Percentiles rank a stretch among this genome's conserved stretches.
Conservation (phyloP, 768 basidiomycete genomes). For the Phanerodontia chrysosporium region DNA sequence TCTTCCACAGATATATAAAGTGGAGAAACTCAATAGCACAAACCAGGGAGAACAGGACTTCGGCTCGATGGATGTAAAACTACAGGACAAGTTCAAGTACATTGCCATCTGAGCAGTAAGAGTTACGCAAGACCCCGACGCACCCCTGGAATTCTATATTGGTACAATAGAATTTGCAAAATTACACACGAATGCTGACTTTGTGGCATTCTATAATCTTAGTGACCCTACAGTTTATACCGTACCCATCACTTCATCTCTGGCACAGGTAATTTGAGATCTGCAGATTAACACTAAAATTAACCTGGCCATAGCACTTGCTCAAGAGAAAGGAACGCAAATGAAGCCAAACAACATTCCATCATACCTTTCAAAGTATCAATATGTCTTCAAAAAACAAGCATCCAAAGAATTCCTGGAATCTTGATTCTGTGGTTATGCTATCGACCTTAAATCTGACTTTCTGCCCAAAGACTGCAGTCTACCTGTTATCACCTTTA, state of each 20-base stretch:
- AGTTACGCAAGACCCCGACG: neutral
- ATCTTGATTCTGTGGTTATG: slow-evolving; percentile 14
- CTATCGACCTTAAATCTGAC: slow-evolving; percentile 13
- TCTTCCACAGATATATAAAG: neutral
- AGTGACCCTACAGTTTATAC: neutral
- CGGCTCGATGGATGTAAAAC: neutral
- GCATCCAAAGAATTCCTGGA: slow-evolving; percentile 8
- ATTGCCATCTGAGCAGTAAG: neutral
- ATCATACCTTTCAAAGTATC: neutral
- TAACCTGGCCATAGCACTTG: neutral
- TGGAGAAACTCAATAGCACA: neutral
- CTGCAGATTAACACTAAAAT: neutral
- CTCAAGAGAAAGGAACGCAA: neutral
- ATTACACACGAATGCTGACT: neutral
- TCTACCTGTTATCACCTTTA: slow-evolving; percentile 14
- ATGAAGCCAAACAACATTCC: neutral
- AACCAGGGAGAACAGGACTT: neutral
- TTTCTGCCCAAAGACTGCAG: slow-evolving; percentile 6
- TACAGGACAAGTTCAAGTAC: neutral
- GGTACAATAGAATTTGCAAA: neutral
- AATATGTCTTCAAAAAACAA: slow-evolving; percentile 2
- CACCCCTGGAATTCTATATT: neutral
- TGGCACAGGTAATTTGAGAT: neutral
- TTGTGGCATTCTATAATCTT: neutral
- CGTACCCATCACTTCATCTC: neutral